phyloP scores from a whole-genome alignment of 192 early-diverging fungal species.

The Glomus cerebriforme region DNA sequence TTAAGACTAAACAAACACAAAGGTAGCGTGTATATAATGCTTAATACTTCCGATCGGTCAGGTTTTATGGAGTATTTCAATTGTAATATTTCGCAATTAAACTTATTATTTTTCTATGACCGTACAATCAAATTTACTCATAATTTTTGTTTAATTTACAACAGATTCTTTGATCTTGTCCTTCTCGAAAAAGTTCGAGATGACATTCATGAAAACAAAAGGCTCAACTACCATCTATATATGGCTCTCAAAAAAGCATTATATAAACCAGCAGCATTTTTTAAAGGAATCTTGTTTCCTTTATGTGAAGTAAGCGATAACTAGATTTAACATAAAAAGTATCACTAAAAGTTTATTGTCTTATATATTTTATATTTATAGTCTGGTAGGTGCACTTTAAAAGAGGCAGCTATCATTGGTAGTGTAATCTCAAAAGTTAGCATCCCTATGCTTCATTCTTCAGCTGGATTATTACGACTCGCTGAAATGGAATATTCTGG shows the following conservation, averaged over 20 bases:
- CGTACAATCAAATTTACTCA: too few species aligned
- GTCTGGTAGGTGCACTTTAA: constrained; percentile 84
- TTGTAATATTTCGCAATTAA: too few species aligned
- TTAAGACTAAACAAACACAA: constrained; percentile 91
- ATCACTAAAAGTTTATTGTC: neutral
- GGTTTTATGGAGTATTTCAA: too few species aligned
- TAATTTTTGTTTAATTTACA: neutral
- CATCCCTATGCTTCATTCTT: constrained; percentile 94
- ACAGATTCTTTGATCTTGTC: constrained; percentile 81
- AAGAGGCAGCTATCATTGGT: constrained; percentile 95
- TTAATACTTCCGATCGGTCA: too few species aligned
- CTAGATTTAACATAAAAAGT: neutral
- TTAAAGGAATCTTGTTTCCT: constrained; percentile 96
- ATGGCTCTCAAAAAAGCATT: constrained; percentile 95
- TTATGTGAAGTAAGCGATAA: constrained; percentile 69
- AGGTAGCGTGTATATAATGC: constrained; percentile 42
- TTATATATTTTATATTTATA: neutral
- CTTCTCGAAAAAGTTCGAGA: constrained; percentile 90
- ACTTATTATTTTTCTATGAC: too few species aligned
- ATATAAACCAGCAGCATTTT: constrained; percentile 96
- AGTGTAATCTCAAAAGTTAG: constrained; percentile 90
- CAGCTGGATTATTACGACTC: constrained; percentile 87
- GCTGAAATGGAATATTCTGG: constrained; percentile 98
- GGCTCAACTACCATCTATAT: constrained; percentile 96
- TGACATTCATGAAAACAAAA: constrained; percentile 97